phyloP scores from a whole-genome alignment of 352 stramenopile species.

The Phytophthora cactorum region DNA sequence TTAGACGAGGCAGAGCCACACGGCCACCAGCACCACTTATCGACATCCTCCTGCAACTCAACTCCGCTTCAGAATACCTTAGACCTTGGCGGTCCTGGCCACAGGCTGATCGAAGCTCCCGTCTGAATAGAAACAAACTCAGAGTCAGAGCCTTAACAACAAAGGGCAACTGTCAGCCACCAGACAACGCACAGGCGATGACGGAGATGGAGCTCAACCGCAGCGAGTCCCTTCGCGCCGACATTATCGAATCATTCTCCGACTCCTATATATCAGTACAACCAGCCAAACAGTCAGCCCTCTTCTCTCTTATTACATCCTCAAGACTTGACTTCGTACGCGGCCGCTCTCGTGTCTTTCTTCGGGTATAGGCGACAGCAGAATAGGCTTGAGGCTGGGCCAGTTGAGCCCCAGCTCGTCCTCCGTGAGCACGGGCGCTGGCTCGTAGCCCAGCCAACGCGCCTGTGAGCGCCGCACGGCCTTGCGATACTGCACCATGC shows the following conservation, averaged over 20 bases:
- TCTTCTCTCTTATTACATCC: not conserved
- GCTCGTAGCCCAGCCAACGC: constrained; percentile 69
- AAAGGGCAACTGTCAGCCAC: not conserved
- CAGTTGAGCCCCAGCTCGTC: constrained; percentile 50
- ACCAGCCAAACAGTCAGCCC: constrained; percentile 4
- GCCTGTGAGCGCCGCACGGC: constrained; percentile 64
- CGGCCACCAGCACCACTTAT: constrained; percentile 7
- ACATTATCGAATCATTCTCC: constrained; percentile 52
- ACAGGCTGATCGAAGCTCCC: constrained; percentile 46
- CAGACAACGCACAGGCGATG: constrained; percentile 49
- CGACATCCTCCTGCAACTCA: not conserved
- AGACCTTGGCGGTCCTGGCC: constrained; percentile 32
- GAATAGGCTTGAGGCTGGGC: constrained; percentile 55
- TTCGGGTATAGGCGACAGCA: constrained; percentile 77
- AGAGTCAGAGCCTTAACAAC: constrained; percentile 1
- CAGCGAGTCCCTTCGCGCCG: constrained; percentile 40
- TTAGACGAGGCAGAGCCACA: constrained; percentile 16
- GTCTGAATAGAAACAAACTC: constrained; percentile 31
- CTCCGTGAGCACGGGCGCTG: constrained; percentile 34
- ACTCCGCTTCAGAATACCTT: constrained; percentile 4
- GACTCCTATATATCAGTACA: constrained; percentile 46
- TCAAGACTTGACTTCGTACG: constrained; percentile 25
- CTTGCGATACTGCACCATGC: constrained; percentile 67
- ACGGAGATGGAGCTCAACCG: constrained; percentile 48
- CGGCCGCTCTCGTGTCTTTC: constrained; percentile 60